These are phyloP conservation scores for Juglanconis sp. DNA, from an alignment of 2,329 filamentous ascomycete genomes.

Conservation along the genomic window DNA sequence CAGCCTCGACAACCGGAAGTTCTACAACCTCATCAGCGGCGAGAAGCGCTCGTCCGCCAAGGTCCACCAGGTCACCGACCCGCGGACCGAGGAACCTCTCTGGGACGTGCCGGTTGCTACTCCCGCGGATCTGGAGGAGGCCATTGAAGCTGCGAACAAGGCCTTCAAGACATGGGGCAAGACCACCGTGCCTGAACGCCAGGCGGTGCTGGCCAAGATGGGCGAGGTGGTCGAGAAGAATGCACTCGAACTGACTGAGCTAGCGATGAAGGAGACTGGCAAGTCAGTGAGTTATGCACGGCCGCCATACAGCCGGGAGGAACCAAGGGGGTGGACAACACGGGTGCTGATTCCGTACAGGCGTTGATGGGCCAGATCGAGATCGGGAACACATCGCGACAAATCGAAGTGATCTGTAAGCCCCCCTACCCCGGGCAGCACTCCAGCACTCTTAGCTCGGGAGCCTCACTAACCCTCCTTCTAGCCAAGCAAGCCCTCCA, in stretches of 20 bases:
- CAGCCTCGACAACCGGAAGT: slow-evolving; percentile 23
- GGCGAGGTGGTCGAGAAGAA: slow-evolving; percentile 38
- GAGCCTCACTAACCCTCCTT: neutral
- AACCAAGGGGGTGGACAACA: neutral
- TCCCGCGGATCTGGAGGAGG: slow-evolving; percentile 40
- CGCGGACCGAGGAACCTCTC: slow-evolving; percentile 40
- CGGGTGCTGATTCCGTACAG: neutral
- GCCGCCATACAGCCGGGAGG: neutral
- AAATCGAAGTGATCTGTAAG: slow-evolving; percentile 36
- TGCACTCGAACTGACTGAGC: slow-evolving; percentile 38
- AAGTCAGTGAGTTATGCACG: slow-evolving; percentile 36
- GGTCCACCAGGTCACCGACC: slow-evolving; percentile 38
- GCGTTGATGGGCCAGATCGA: slow-evolving; percentile 35
- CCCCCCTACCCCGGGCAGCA: neutral
- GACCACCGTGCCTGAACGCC: slow-evolving; percentile 40
- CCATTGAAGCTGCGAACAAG: slow-evolving; percentile 41
- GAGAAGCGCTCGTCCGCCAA: slow-evolving; percentile 32
- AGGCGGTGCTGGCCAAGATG: slow-evolving; percentile 36
- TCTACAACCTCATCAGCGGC: slow-evolving; percentile 45
- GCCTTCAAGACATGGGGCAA: slow-evolving; percentile 47
- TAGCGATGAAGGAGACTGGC: slow-evolving; percentile 49
- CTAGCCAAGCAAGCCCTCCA: slow-evolving; percentile 34
- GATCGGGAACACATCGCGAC: slow-evolving; percentile 33
- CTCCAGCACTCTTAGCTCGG: neutral
- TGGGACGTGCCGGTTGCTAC: slow-evolving; percentile 44